These are phyloP conservation scores for Sclerotinia minor DNA, from an alignment of 2,329 filamentous ascomycete species.

Conservation along the genomic window DNA sequence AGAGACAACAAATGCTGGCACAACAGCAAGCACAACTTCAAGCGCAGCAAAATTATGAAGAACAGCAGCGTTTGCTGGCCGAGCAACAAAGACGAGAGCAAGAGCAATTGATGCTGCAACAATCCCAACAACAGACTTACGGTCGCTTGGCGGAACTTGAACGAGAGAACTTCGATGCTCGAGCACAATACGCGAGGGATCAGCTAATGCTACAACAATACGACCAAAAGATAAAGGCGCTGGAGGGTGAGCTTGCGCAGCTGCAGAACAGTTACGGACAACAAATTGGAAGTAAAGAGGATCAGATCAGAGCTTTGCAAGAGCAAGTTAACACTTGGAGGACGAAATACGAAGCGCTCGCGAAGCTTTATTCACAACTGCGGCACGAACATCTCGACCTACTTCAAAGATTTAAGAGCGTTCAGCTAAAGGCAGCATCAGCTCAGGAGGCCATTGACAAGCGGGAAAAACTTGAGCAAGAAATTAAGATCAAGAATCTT, in stretches of 20 bases:
- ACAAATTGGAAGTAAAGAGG: conserved; percentile 86
- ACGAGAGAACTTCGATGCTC: conserved; percentile 89
- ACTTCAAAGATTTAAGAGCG: conserved; percentile 91
- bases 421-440: conserved; percentile 94
- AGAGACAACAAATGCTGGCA: conserved; percentile 74
- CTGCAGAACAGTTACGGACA: conserved; percentile 81
- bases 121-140: conserved; percentile 91
- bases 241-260: conserved; percentile 83
- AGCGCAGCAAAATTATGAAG: conserved; percentile 92
- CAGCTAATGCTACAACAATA: conserved; percentile 97
- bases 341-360: conserved; percentile 92
- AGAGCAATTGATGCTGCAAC: conserved; percentile 83
- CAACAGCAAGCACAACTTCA: conserved; percentile 83
- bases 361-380: conserved; percentile 95
- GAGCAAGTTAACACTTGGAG: conserved; percentile 98
- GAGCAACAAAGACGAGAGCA: conserved; percentile 91
- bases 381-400: conserved; percentile 93
- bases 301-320: conserved; percentile 88
- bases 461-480: conserved; percentile 91
- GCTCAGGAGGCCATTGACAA: conserved; percentile 95
- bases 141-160: conserved; percentile 94
- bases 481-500: conserved; percentile 99
- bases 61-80: conserved; percentile 82
- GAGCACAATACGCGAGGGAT: conserved; percentile 95
- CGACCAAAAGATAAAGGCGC: conserved; percentile 86